Evolutionary conservation across 768 basidiomycete species (phyloP), one percentile per base, ranked within the genome.

Genomic region (Hydnomerulius pinastri): DNA sequence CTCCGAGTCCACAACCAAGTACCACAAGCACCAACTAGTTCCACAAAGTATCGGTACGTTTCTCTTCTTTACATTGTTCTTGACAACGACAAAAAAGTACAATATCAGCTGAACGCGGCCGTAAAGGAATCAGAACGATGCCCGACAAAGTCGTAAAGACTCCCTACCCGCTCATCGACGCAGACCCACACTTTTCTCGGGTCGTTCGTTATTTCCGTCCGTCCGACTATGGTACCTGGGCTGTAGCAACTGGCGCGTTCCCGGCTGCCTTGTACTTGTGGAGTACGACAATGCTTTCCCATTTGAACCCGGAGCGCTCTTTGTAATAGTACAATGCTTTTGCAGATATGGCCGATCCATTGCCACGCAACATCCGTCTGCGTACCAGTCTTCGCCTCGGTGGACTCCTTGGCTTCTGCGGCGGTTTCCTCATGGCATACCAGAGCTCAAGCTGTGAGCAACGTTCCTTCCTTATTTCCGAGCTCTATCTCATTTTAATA

Each of bases 361-460:
- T 66, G n/a, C 65, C 63, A 48, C 64, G 66, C 33, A 72, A 68
- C 54, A 9, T 68, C 56, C 70, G 65, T 47, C 60, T 76, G 43
- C 69, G 71, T 47, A 69, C 73, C 0, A 66, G 71, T 48, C 65
- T 78, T 38, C 72, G 77, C 48, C 68, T 88, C 10, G 86, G 86
- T 30, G 88, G 87, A 8, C 70, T 88, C 58, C 71, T 98, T 41
- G 96, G 96, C 9, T 90, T 95, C 71, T 66, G 83, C 46, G 94
- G 90, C 10, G 96, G 96, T 17, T 98, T 98, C 80, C 68, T 98
- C 63, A 66, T 96, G 46, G 92, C 95, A 8, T 98, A 98, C 72
- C 92, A 95, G 71, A 78, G 87, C 47, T 92, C 91, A 28, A 88
- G 86, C 62, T 75, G 94, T 96, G 64, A 69, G 91, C 76, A 28